These are phyloP conservation scores for Wickerhamomyces alni DNA, from an alignment of 805 yeast genomes.

Conservation along the genomic window DNA sequence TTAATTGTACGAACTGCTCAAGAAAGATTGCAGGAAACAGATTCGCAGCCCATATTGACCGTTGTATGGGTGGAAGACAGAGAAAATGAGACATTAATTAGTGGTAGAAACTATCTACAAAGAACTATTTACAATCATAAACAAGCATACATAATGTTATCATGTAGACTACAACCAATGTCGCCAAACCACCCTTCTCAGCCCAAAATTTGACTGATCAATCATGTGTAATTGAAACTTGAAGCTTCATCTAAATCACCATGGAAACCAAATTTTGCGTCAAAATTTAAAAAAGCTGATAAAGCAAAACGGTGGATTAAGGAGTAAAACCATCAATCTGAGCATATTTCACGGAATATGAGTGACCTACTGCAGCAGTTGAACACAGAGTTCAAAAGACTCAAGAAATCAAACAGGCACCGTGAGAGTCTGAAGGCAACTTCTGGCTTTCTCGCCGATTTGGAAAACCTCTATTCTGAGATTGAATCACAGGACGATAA, in stretches of 20 bases:
- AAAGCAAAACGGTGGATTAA: no score
- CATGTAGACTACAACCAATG: no score
- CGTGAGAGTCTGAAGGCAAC: constrained; percentile 1
- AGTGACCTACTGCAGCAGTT: background rate
- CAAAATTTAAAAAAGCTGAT: no score
- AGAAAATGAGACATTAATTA: no score
- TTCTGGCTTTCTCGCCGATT: background rate
- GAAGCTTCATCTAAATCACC: no score
- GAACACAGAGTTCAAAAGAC: background rate
- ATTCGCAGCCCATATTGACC: constrained; percentile 88
- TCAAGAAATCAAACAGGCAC: background rate
- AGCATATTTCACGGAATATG: background rate
- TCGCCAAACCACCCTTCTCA: no score
- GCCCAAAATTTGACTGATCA: no score
- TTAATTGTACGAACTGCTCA: constrained; percentile 74
- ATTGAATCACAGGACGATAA: constrained; percentile 1
- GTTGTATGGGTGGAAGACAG: constrained; percentile 75
- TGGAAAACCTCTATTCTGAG: constrained; percentile 1
- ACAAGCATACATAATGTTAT: no score
- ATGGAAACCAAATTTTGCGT: background rate
- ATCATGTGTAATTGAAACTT: no score
- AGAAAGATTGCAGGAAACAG: constrained; percentile 87
- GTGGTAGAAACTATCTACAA: no score
- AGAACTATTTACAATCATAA: no score
- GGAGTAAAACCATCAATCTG: background rate